phyloP scores from a whole-genome alignment of 345 rosid genomes.

The Eucalyptus tenuipes region DNA sequence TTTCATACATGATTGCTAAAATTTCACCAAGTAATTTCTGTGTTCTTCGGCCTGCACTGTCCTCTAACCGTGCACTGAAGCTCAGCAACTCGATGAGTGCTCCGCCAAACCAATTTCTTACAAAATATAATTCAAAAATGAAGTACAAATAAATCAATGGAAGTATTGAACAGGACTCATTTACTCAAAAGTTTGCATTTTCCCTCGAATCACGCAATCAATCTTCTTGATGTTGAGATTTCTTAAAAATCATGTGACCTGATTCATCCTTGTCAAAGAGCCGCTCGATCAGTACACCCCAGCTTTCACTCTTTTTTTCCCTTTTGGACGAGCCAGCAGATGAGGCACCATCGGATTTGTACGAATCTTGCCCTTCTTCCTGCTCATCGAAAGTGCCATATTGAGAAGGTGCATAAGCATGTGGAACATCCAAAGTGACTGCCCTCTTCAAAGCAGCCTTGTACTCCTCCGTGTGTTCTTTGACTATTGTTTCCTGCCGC shows the following conservation, averaged over 20 bases:
- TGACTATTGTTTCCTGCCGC: slow-evolving; percentile 58
- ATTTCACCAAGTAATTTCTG: neutral
- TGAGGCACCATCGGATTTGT: slow-evolving; percentile 20
- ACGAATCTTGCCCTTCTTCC: slow-evolving; percentile 24
- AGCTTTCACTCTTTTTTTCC: slow-evolving; percentile 30
- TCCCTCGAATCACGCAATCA: neutral
- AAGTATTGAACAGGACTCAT: neutral
- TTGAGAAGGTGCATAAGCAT: slow-evolving; percentile 42
- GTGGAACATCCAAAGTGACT: slow-evolving; percentile 65
- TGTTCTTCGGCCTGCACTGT: neutral
- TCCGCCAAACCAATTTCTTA: neutral
- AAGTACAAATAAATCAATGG: neutral
- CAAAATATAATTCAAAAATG: neutral
- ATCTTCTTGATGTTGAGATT: slow-evolving; percentile 7
- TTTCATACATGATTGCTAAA: neutral
- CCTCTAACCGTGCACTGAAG: neutral
- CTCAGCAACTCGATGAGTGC: neutral
- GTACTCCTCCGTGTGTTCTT: slow-evolving; percentile 64
- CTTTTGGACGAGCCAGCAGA: slow-evolving; percentile 9
- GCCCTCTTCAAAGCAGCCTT: slow-evolving; percentile 83
- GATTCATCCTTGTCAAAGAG: slow-evolving; percentile 64
- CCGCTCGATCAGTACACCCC: slow-evolving; percentile 65
- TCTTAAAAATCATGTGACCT: slow-evolving; percentile 40
- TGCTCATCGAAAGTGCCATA: slow-evolving; percentile 72
- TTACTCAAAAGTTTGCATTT: neutral